These are phyloP conservation scores for Trichoderma polysporum DNA, from an alignment of 2,329 filamentous ascomycete genomes.

Conservation along the genomic window DNA sequence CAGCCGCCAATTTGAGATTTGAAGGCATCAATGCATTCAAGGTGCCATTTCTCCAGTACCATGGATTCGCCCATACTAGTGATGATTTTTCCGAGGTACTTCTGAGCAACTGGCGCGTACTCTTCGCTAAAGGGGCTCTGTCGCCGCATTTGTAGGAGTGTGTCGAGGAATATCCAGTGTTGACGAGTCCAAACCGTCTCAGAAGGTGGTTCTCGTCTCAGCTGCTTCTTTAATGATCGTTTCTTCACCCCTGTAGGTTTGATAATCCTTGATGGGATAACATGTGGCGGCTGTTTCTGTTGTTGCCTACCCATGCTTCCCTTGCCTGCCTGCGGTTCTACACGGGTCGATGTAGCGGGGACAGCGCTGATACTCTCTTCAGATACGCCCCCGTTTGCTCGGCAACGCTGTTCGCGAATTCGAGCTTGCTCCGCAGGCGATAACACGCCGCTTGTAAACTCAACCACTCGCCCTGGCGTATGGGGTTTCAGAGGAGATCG, in stretches of 20 bases:
- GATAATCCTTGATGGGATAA: background rate
- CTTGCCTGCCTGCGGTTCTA: constrained; percentile 25
- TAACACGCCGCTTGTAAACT: constrained; percentile 53
- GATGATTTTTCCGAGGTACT: constrained; percentile 51
- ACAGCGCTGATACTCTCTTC: background rate
- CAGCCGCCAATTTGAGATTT: constrained; percentile 48
- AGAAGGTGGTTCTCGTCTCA: constrained; percentile 35
- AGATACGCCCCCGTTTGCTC: constrained; percentile 28
- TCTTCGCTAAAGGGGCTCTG: constrained; percentile 37
- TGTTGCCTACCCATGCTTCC: constrained; percentile 21
- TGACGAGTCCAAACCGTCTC: constrained; percentile 47
- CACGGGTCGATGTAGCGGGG: constrained; percentile 2
- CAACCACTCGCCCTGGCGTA: constrained; percentile 58
- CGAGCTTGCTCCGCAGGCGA: constrained; percentile 45
- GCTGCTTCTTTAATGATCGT: background rate
- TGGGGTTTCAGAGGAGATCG: constrained; percentile 58
- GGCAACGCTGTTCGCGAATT: constrained; percentile 33
- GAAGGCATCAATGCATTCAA: constrained; percentile 59
- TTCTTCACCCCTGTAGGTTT: constrained; percentile 18
- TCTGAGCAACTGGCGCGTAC: constrained; percentile 32
- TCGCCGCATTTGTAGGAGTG: constrained; percentile 50
- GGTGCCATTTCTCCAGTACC: constrained; percentile 54
- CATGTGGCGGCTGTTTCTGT: background rate
- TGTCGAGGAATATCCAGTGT: constrained; percentile 56
- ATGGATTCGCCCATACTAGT: constrained; percentile 47